A percentile compares a stretch with the other conserved stretches of the same genome.
Conservation (phyloP, 2,329 filamentous ascomycete species). For the Nemania sp. region DNA sequence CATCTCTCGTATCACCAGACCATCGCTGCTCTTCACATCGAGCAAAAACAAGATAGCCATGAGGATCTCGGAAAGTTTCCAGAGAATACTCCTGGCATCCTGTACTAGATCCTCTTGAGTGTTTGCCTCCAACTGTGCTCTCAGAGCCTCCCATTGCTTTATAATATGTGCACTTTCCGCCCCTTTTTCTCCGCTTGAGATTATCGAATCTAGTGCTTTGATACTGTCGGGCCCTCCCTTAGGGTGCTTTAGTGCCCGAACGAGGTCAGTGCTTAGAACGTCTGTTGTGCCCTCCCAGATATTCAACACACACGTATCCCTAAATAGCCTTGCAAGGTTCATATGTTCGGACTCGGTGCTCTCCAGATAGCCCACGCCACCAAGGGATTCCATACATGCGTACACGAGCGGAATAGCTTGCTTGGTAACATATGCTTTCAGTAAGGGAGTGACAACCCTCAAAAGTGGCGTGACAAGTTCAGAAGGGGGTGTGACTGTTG, state of each 20-base stretch:
- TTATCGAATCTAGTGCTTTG: slow-evolving; percentile 58
- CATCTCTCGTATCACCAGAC: slow-evolving; percentile 55
- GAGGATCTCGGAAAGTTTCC: slow-evolving; percentile 58
- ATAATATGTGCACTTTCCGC: slow-evolving; percentile 37
- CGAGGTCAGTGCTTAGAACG: slow-evolving; percentile 69
- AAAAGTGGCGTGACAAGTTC: slow-evolving; percentile 54
- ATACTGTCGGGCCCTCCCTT: slow-evolving; percentile 53
- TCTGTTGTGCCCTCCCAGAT: slow-evolving; percentile 62
- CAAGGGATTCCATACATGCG: slow-evolving; percentile 44
- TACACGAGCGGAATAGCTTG: slow-evolving; percentile 37
- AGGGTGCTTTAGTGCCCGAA: slow-evolving; percentile 62
- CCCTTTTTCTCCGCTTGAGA: slow-evolving; percentile 43
- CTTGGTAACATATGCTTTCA: slow-evolving; percentile 61
- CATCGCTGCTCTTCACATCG: slow-evolving; percentile 55
- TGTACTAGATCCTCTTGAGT: slow-evolving; percentile 57
- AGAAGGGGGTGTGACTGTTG: slow-evolving; percentile 30
- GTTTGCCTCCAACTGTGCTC: slow-evolving; percentile 52
- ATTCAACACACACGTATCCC: slow-evolving; percentile 57
- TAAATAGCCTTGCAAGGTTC: slow-evolving; percentile 66
- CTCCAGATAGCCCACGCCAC: slow-evolving; percentile 52
- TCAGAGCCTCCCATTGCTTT: slow-evolving; percentile 57
- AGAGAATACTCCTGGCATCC: slow-evolving; percentile 60
- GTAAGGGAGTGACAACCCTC: slow-evolving; percentile 68
- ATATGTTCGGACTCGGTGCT: slow-evolving; percentile 63
- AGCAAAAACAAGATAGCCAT: slow-evolving; percentile 58